Evolutionary conservation across 148 eudicot genomes (phyloP).

Genomic region (Camellia granthamiana): DNA sequence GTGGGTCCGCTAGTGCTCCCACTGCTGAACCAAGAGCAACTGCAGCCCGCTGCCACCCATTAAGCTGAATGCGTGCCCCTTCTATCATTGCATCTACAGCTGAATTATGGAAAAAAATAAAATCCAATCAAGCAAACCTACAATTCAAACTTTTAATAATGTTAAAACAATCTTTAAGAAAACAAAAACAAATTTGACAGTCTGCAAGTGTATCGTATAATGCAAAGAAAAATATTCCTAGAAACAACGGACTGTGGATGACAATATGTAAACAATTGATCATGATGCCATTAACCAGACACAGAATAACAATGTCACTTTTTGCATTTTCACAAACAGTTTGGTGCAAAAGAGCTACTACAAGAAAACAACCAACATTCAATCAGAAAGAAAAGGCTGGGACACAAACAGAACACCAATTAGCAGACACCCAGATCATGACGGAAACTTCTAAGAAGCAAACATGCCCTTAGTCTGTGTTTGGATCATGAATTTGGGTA

Average conservation of each 20-base stretch:
- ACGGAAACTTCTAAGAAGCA: no score
- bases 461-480: no score
- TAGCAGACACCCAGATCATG: no score
- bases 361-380: not conserved
- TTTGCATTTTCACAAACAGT: not conserved
- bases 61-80: constrained; percentile 65
- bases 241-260: not conserved
- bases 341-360: not conserved
- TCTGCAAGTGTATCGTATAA: not conserved
- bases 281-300: not conserved
- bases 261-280: not conserved
- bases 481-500: no score
- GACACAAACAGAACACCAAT: no score
- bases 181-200: not conserved
- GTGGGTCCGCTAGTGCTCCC: constrained; percentile 90
- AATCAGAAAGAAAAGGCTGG: no score
- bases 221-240: not conserved
- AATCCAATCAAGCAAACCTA: constrained; percentile 2
- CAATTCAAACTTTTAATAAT: not conserved
- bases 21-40: constrained; percentile 94
- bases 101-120: not conserved
- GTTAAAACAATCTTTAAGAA: not conserved
- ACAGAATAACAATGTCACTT: not conserved
- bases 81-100: constrained; percentile 46
- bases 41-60: constrained; percentile 87